Base-by-base conservation (phyloP, 768 basidiomycete species). In the Suillus ampliporus region DNA sequence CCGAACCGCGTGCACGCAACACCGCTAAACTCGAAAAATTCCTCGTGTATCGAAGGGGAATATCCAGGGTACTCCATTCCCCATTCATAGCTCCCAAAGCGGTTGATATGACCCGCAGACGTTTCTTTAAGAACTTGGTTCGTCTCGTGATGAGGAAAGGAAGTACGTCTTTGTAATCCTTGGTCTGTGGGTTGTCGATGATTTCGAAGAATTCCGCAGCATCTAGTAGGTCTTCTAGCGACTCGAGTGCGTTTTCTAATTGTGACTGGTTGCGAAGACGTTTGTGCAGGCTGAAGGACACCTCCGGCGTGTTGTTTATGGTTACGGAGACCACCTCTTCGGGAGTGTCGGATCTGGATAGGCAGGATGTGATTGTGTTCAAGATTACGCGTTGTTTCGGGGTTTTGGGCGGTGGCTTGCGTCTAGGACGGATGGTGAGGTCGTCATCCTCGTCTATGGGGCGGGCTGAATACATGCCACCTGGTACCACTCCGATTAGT, bases 101-200 rank as follows among this genome's bases (percentile, higher is more conserved):
- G 6, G 15, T 23, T 54, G 37, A 37, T 38, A 54, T 5, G 2
- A 6, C 15, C 15, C 53, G 10, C 10, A 54, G 53, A 21, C 53
- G 53, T 38, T 23, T 54, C 37, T 54, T 23, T 37, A 54, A 38
- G 21, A 54, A 54, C 23, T 26, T 38, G 37, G 15, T 54, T 21
- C 53, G 37, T 54, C 37, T 54, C 23, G 37, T 54, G 23, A 54
- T 37, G 37, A 54, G 53, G 53, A 54, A 54, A 19, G 53, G 53
- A 19, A 54, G 37, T 11, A 54, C 17, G 37, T 54, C 53, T 26
- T 54, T 54, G 53, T 54, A 54, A 26, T 17, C 38, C 37, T 54
- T 10, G 21, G 53, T 54, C 15, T 54, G 53, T 17, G 53, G 35
- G 53, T 38, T 38, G 5, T 17, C 21, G 37, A 54, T 38, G 23